Base-by-base conservation (phyloP, 495 filamentous ascomycete species). In the Penicillium roqueforti region DNA sequence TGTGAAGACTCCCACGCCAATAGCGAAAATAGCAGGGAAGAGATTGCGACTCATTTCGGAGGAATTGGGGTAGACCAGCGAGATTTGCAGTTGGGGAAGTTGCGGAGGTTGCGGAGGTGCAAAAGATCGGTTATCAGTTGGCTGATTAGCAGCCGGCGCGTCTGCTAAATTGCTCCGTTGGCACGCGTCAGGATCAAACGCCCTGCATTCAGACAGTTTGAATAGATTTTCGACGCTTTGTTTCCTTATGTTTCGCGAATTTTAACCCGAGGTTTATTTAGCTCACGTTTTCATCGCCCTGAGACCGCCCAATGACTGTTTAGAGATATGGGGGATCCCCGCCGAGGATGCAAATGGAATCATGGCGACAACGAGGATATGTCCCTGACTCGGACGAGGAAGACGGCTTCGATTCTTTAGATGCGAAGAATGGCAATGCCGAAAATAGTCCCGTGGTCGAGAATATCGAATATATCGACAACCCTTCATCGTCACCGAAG, bases 361-460 rank as follows among this genome's bases (percentile, higher is more conserved):
- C 75, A 75, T 85, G 82, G 82, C 76, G 76, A 66, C 73, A 77
- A 68, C 74, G 75, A 68, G 81, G 82, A 48, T 85, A 76, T 73
- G 82, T 85, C 57, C 78, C 80, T 53, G 80, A 83, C 61, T 85
- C 82, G 26, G 82, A 85, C 56, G 77, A 78, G 31, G 80, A 83
- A 45, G 82, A 85, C 36, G 78, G 73, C 41, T 67, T 74, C 43
- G 71, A 75, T 18, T 70, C 65, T 36, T 65, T 71, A 49, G 61
- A 69, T 7, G 16, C 58, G n/a, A 55, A 51, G 45, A 63, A 60
- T 20, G 46, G 40, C 39, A 58, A 28, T 25, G 22, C 19, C 22
- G 58, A 53, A 25, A 40, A 57, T 9, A 23, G 51, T 14, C 28
- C 57, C 20, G 51, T 53, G 38, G 37, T 41, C 14, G 32, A 38